Conservation (phyloP, 2,329 filamentous ascomycete genomes). For the Neophaeococcomyces mojaviensis region DNA sequence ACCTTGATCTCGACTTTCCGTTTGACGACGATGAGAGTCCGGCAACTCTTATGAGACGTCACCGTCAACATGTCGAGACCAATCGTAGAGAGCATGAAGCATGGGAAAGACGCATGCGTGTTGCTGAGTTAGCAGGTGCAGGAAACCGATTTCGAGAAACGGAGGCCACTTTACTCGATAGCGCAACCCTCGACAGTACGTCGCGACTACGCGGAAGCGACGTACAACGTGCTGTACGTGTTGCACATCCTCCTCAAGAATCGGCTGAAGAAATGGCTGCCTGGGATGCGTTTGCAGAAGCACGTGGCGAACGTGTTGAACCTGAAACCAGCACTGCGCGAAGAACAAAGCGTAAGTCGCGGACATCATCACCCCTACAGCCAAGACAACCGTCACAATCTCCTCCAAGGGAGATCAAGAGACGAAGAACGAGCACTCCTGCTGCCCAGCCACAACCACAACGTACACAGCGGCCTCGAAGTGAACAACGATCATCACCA, state of each 20-base stretch:
- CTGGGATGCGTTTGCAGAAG: constrained; percentile 86
- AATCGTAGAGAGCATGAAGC: constrained; percentile 55
- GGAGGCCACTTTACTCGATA: constrained; percentile 47
- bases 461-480: constrained; percentile 3
- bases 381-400: constrained; percentile 31
- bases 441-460: constrained; percentile 10
- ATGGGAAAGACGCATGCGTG: constrained; percentile 77
- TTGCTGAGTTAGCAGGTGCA: constrained; percentile 67
- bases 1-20: constrained; percentile 76
- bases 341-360: constrained; percentile 70
- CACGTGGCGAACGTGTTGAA: constrained; percentile 58
- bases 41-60: constrained; percentile 50
- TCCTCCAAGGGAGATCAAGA: constrained; percentile 16
- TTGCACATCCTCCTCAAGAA: constrained; percentile 48
- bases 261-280: constrained; percentile 73
- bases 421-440: constrained; percentile 16
- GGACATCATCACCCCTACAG: constrained; percentile 63
- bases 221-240: too few species aligned
- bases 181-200: constrained; percentile 13
- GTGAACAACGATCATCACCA: constrained; percentile 19
- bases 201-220: too few species aligned
- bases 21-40: constrained; percentile 64
- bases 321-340: constrained; percentile 32
- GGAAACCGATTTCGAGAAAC: constrained; percentile 66
- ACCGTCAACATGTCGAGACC: constrained; percentile 39